phyloP scores from a whole-genome alignment of 331 rosid genomes.

The Stylosanthes scabra region DNA sequence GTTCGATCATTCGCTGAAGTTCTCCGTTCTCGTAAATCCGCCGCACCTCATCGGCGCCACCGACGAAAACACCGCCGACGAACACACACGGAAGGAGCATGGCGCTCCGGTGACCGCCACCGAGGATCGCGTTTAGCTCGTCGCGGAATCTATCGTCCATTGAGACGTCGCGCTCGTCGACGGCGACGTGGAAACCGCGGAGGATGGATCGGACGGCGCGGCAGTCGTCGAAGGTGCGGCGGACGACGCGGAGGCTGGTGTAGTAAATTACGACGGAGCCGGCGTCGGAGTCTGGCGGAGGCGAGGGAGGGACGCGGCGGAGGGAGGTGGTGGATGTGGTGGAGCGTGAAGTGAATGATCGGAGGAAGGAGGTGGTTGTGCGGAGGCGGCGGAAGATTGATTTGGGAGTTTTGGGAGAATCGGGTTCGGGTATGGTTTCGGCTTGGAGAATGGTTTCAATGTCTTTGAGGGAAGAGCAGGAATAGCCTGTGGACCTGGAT shows the following conservation, averaged over 20 bases:
- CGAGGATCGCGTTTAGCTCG: conserved; percentile 61
- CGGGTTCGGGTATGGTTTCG: conserved; percentile 40
- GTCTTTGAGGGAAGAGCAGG: conserved; percentile 80
- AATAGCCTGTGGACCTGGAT: conserved; percentile 26
- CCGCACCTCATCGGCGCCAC: conserved; percentile 72
- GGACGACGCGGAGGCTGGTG: conserved; percentile 85
- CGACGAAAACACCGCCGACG: conserved; percentile 63
- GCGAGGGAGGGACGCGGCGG: conserved; percentile 43
- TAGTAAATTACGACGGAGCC: conserved; percentile 58
- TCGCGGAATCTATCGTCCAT: conserved; percentile 62
- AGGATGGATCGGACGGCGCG: conserved; percentile 69
- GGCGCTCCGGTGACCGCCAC: conserved; percentile 41
- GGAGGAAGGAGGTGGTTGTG: conserved; percentile 54
- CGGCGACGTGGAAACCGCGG: conserved; percentile 54
- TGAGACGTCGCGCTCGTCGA: conserved; percentile 89
- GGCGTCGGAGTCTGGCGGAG: conserved; percentile 53
- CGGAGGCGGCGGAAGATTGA: conserved; percentile 62
- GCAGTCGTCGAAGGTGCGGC: conserved; percentile 82
- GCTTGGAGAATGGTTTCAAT: conserved; percentile 59
- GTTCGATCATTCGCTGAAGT: conserved; percentile 55
- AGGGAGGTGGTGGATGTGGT: conserved; percentile 31
- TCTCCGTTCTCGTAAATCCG: conserved; percentile 70
- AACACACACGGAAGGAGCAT: conserved; percentile 69
- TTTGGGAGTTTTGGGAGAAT: conserved; percentile 54
- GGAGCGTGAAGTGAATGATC: conserved; percentile 38